Conservation (phyloP, 2,329 filamentous ascomycete species). For the Davidsoniella australis region DNA sequence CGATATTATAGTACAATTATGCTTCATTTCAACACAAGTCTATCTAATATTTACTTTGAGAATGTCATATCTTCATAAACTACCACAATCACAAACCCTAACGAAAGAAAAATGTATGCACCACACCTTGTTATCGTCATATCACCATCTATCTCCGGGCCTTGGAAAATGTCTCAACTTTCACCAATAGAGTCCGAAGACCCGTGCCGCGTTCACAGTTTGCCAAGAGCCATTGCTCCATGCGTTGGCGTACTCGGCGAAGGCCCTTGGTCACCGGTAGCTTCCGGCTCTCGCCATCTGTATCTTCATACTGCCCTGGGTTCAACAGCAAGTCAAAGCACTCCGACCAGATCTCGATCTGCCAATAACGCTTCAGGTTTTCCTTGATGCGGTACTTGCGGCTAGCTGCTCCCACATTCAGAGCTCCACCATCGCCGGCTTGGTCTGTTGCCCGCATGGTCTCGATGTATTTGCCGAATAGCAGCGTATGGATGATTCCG, state of each 20-base stretch:
- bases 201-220: slow-evolving; percentile 70
- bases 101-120: neutral
- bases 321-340: slow-evolving; percentile 80
- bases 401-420: slow-evolving; percentile 28
- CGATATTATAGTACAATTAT: no score
- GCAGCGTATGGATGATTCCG: slow-evolving; percentile 68
- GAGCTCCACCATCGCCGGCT: slow-evolving; percentile 33
- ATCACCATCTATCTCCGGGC: slow-evolving; percentile 14
- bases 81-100: no score
- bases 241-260: slow-evolving; percentile 50
- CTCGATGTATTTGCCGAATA: slow-evolving; percentile 93
- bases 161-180: slow-evolving; percentile 36
- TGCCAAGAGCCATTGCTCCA: slow-evolving; percentile 67
- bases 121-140: neutral
- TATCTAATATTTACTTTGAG: no score
- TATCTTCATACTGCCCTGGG: slow-evolving; percentile 47
- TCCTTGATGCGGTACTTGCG: slow-evolving; percentile 69
- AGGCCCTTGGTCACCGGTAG: slow-evolving; percentile 62
- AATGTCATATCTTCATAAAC: no score
- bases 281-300: slow-evolving; percentile 30
- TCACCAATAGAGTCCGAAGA: slow-evolving; percentile 52
- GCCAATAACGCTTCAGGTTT: slow-evolving; percentile 86
- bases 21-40: neutral
- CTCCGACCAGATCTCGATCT: slow-evolving; percentile 73
- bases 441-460: slow-evolving; percentile 41